Conservation (phyloP, 345 rosid species). For the Murraya koenigii region DNA sequence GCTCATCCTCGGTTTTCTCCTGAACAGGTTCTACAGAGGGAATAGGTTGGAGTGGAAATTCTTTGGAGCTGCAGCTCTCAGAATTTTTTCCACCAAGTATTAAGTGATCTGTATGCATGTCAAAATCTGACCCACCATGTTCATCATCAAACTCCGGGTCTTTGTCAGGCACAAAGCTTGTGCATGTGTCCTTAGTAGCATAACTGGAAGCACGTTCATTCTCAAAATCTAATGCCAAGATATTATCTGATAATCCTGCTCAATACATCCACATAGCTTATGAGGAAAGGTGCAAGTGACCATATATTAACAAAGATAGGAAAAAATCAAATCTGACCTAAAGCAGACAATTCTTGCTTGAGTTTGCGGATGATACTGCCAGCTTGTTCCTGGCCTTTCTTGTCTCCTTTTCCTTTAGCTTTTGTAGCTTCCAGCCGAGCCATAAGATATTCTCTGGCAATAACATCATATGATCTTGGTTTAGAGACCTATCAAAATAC, state of each 20-base stretch:
- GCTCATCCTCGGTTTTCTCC: conserved; percentile 36
- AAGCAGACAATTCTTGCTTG: conserved; percentile 84
- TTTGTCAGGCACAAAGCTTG: conserved; percentile 23
- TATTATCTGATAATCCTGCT: conserved; percentile 74
- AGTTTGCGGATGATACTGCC: conserved; percentile 67
- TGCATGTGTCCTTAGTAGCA: conserved; percentile 25
- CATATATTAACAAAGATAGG: conserved; percentile 16
- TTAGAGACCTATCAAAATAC: conserved; percentile 38
- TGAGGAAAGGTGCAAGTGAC: conserved; percentile 22
- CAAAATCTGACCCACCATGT: conserved; percentile 18
- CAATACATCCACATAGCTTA: conserved; percentile 29
- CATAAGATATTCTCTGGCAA: conserved; percentile 59
- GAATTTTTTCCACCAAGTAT: conserved; percentile 22
- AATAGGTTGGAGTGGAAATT: conserved; percentile 26
- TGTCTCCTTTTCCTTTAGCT: conserved; percentile 76
- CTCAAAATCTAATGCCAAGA: conserved; percentile 57
- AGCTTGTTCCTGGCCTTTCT: conserved; percentile 65
- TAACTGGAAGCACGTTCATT: conserved; percentile 27
- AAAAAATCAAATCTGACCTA: conserved; percentile 49
- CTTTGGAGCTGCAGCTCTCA: conserved; percentile 37
- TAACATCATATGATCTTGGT: conserved; percentile 65
- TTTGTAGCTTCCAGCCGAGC: conserved; percentile 72
- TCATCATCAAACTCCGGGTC: conserved; percentile 26
- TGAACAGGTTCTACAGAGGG: conserved; percentile 24
- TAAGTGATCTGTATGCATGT: conserved; percentile 27